Base-by-base conservation (phyloP, 2,329 filamentous ascomycete species). In the Corniculantispora saksenae region DNA sequence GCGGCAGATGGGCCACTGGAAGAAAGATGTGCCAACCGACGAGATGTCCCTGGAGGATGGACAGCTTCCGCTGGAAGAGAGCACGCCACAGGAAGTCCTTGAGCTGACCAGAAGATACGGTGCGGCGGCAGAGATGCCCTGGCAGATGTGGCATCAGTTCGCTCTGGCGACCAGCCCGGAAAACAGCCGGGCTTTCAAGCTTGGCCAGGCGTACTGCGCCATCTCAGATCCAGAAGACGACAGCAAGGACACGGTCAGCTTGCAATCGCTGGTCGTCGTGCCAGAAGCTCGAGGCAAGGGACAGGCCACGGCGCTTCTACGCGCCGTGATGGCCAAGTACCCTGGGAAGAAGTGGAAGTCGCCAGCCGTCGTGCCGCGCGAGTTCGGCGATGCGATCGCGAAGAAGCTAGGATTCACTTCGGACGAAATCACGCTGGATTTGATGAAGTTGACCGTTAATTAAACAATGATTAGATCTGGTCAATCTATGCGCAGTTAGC, bases 161-260 rank as follows among this genome's bases (percentile, higher is more conserved):
- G 21, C n/a, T 17, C 61, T 57, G 53, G 38, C 66, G n/a, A 56
- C 15, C 48, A 57, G 38, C 3, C 47, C 63, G 23, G 35, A 59
- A 3, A 50, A 61, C 17, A 54, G 66, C 15, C 45, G 61, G 40
- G 67, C 62, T 2, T 72, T 69, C 48, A 64, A 50, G 40, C 66
- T 69, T 21, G 68, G 64, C 23, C 53, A 66, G 19, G 70, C 70
- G 19, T 68, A 66, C 56, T 70, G 69, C 57, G 69, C 66, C 29
- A 64, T 68, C n/a, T 60, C 66, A 1, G 56, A 70, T 15, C 70
- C 70, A 2, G 66, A 67, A 27, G 66, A 68, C 45, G 59, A 61
- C 43, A 64, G 65, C 9, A 51, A 58, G 21, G 66, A 69, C 21
- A 62, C 56, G 9, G 48, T 71, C 7, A 55, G 35, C 10, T 17